Base-by-base conservation (phyloP, 2,329 filamentous ascomycete genomes). In the Blumeria graminis region DNA sequence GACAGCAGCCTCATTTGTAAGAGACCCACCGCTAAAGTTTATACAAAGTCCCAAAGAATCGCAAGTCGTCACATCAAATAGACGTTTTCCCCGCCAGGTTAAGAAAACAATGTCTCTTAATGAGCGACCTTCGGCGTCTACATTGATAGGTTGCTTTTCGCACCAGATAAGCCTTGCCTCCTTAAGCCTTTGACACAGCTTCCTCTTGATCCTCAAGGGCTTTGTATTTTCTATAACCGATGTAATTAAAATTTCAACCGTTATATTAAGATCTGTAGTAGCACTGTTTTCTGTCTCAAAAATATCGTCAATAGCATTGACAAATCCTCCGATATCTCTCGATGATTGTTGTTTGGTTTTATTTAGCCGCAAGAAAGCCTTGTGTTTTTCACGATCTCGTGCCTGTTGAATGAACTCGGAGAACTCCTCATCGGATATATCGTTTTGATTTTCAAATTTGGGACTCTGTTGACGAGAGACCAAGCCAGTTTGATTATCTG, bases 31-130 rank as follows among this genome's bases (percentile, higher is more conserved):
- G 11, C 68, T 64, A 1, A 63, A 62, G 56, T 73, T 70, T 3
- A 73, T 63, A 33, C 70, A 69, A 50, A 92, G 75, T 6, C 81
- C 80, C 6, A 94, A 70, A 52, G 76, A 80, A 56, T 74, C 73
- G 58, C 86, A 81, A 1, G 82, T 89, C 5, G 84, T 86, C n/a
- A 77, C 76, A 60, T 84, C 78, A 65, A 84, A 94, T 3, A 94
- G 69, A 58, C 78, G 77, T 57, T 77, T 78, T 32, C 78, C 76
- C 60, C 81, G 81, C 82, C 86, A 94, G 0, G 86, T 92, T 56
- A 96, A 74, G 62, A 92, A 83, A 16, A 93, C 71, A 0, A 72
- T 70, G 4, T 74, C 69, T 8, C 68, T 71, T 0, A 74, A 70
- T 4, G 74, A 68, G 1, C 66, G 61, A 1, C 67, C 60, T 7